phyloP scores from a whole-genome alignment of 495 filamentous ascomycete species.

The Talaromyces stipitatus region DNA sequence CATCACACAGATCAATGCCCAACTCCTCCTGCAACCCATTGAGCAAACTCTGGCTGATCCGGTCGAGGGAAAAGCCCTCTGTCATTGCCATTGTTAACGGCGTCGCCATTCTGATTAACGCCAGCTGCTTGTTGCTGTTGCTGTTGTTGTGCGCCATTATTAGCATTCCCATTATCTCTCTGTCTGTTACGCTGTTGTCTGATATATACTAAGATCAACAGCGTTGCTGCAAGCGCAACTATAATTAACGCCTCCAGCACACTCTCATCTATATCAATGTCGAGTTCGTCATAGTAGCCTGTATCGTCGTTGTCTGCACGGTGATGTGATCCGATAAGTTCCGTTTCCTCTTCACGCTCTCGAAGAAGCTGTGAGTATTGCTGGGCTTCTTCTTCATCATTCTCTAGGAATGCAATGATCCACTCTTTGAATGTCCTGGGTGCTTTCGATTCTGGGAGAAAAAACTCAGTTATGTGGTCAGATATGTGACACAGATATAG shows the following conservation, averaged over 20 bases:
- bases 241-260: slow-evolving; percentile 83
- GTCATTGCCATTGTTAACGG: slow-evolving; percentile 20
- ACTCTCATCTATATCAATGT: slow-evolving; percentile 60
- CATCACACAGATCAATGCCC: slow-evolving; percentile 56
- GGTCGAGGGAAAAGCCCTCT: slow-evolving; percentile 65
- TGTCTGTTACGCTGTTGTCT: slow-evolving; percentile 62
- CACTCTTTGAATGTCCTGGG: slow-evolving; percentile 74
- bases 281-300: slow-evolving; percentile 57
- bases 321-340: slow-evolving; percentile 42
- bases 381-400: slow-evolving; percentile 47
- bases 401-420: slow-evolving; percentile 74
- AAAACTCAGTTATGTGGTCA: neutral
- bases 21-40: slow-evolving; percentile 71
- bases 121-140: slow-evolving; percentile 11
- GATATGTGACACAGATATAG: neutral
- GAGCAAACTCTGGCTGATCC: slow-evolving; percentile 60
- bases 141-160: slow-evolving; percentile 10
- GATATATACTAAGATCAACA: slow-evolving; percentile 76
- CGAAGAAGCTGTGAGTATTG: slow-evolving; percentile 48
- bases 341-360: slow-evolving; percentile 48
- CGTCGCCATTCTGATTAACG: slow-evolving; percentile 17
- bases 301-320: slow-evolving; percentile 39
- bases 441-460: slow-evolving; percentile 48
- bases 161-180: slow-evolving; percentile 21
- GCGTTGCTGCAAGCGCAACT: slow-evolving; percentile 61